Base-by-base conservation (phyloP, 352 stramenopile species). In the Pythium insidiosum region DNA sequence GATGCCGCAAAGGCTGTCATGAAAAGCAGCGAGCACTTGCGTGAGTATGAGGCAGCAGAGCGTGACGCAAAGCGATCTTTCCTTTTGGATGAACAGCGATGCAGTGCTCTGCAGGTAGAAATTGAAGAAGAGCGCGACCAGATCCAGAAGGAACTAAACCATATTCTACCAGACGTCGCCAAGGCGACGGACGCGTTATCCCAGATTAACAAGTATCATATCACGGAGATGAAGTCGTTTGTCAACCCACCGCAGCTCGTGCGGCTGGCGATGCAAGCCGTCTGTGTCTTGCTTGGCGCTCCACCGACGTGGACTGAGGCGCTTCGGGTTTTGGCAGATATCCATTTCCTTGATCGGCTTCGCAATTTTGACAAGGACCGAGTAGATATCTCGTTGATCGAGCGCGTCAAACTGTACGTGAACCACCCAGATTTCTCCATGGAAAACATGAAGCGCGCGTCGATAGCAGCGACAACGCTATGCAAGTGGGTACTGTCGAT, bases 181-280 rank as follows among this genome's bases (percentile, higher is more conserved):
- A 61, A 68, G 24, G 75, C 75, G 1, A 88, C 66, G 0, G 64
- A 74, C 24, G 71, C 75, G 30, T 52, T 88, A 1, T 66, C 68
- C 10, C 72, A 84, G 37, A 88, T 88, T 50, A 83, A 84, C 57
- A 88, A 86, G 44, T 61, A 82, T 37, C 73, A 86, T 36, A 88
- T 88, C 41, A 79, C 75, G 11, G 75, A 88, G 46, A 80, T 88
- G 68, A 85, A 85, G 46, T 85, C 72, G 16, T 85, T 88, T 41
- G 79, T 70, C 18, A 80, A 77, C 10, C 75, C 75, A 0, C 75
- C 75, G 0, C 73, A 88, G 34, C 57, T 85, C 4, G 75, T 88
- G 22, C 70, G 75, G 1, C 56, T 88, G n/a, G 73, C 61, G 6
- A 88, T 88, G 75, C 75, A 88, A 52, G 75, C 75, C 1, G 75